Base-by-base conservation (phyloP, 129 eudicot genomes). In the Erigeron canadensis region DNA sequence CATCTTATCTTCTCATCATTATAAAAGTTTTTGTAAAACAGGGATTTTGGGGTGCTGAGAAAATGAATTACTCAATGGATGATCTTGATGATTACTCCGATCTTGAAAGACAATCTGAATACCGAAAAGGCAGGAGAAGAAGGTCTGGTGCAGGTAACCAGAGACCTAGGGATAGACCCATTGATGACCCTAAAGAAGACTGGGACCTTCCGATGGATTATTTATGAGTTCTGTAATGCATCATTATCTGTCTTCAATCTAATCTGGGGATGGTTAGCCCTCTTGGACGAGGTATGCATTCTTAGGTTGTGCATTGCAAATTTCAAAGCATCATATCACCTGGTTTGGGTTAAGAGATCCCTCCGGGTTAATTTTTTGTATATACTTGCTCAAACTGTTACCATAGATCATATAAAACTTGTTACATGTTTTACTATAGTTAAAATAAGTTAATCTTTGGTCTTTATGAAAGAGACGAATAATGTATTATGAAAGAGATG, bases 141-240 rank as follows among this genome's bases (percentile, higher is more conserved):
- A 65, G 63, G 43, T 57, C 77, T 1, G 51, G 60, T 7, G 60
- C 37, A 12, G 45, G 43, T 34, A 76, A 76, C 37, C 72, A 40
- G 28, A 84, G 78, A 19, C 19, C 44, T 69, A 69, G 57, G 13
- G 40, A 76, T 45, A 75, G 76, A 55, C 69, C 56, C n/a, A 59
- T 58, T 77, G 89, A 80, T 19, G 64, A 67, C 7, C 41, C 19
- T 37, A 65, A 63, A 19, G 86, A 80, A 70, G 83, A 89, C 10
- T 89, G 92, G 96, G 90, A 89, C 81, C 84, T 89, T 66, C 96
- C 96, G n/a, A 89, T 86, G 90, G 96, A 89, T 79, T 89, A 77
- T 75, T 77, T 88, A 34, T 88, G 69, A 79, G 45, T 15, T 72
- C 74, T 34, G 61, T 21, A 46, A 21, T 53, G 39, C 53, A 38